Percentiles rank a stretch among this genome's conserved stretches.
Evolutionary conservation across 1,284 basidiomycete species (phyloP).

Genomic region (Xerocomus nothofagi): DNA sequence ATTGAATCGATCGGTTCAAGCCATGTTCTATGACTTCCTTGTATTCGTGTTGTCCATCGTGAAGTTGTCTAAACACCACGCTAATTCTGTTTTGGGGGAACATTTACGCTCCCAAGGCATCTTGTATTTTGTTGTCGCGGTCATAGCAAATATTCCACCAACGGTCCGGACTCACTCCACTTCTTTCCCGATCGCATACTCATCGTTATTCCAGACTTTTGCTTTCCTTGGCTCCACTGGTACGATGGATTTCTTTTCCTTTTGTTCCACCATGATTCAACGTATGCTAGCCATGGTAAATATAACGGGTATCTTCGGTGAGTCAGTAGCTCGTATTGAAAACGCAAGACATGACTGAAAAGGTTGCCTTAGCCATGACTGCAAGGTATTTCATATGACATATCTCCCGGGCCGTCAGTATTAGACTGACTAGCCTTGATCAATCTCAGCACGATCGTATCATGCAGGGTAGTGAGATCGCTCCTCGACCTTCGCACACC

Average conservation of each 20-base stretch:
- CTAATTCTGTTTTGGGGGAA: neutral
- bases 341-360: neutral
- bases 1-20: neutral
- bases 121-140: neutral
- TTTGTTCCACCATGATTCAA: neutral
- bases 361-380: neutral
- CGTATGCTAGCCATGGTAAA: neutral
- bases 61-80: neutral
- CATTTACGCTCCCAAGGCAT: neutral
- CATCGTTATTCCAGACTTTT: neutral
- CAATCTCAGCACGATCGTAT: neutral
- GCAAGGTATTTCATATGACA: neutral
- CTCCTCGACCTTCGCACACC: neutral
- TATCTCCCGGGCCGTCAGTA: neutral
- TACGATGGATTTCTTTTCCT: neutral
- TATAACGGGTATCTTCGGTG: neutral
- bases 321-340: neutral
- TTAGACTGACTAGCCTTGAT: neutral
- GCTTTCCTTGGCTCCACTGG: neutral
- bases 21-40: constrained; percentile 1
- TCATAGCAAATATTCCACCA: neutral
- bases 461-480: neutral
- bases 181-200: neutral
- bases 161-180: neutral
- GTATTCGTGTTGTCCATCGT: constrained; percentile 1